Evolutionary conservation across 2,329 filamentous ascomycete genomes (phyloP), one percentile per base, ranked within the genome.

Genomic region (Microdochium nivale): DNA sequence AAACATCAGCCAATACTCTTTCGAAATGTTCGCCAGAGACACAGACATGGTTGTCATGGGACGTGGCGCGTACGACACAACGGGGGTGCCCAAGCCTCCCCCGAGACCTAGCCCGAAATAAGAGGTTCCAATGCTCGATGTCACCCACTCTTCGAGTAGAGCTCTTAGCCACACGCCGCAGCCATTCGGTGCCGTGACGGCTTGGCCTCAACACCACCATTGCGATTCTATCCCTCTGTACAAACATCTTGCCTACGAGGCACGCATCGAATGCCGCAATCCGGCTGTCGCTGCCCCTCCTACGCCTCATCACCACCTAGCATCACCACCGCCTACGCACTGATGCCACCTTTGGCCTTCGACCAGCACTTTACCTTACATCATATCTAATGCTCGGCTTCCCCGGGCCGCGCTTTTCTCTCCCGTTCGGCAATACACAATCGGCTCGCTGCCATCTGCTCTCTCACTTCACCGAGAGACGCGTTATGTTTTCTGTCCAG

Each of bases 41-140:
- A 55, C 57, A 49, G 58, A 57, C 55, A 59, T 62, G 58, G 55
- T 62, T 51, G 66, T 66, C 59, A 67, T 67, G 65, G 65, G 65
- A 56, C 64, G 65, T 44, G 65, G 65, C 47, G 65, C 65, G 55
- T 67, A 67, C 46, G 65, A 67, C 53, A 66, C 64, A 53, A 67
- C 65, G 47, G 65, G 65, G 54, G 63, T 65, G 40, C 63, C 64
- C 44, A 67, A 67, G 58, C 65, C 65, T 52, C 63, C 64, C 30
- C 62, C 63, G 47, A 59, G 58, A 51, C 63, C 64, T 19, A 64
- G 64, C 63, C 64, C 63, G 37, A 59, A 52, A 61, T 66, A 65
- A 65, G 52, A 53, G 49, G 49, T 49, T 30, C 43, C 47, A 25
- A 21, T 46, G 23, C 47, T 33, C 33, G 46, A 21, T 43, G 24